phyloP scores from a whole-genome alignment of 805 yeast species.

The Nakazawaea populi region DNA sequence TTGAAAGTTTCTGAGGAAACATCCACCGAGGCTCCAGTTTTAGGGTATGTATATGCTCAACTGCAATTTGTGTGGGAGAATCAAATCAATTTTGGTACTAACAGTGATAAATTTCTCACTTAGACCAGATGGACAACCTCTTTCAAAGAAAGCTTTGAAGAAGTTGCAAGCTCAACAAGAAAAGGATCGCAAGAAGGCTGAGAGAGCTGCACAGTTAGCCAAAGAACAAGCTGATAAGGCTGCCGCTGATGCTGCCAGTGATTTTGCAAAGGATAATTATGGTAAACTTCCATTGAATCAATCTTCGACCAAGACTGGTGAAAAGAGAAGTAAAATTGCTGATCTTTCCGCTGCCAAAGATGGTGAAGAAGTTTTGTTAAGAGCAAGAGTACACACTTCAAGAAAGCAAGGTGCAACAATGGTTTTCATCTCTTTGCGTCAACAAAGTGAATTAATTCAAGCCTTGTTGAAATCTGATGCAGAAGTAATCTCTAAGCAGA shows the following conservation, averaged over 20 bases:
- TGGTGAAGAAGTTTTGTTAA: slow-evolving; percentile 73
- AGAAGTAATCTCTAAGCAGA: slow-evolving; percentile 75
- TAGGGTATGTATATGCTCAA: slow-evolving; percentile 5
- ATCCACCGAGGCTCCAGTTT: slow-evolving; percentile 5
- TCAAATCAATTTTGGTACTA: neutral
- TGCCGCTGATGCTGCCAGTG: slow-evolving; percentile 63
- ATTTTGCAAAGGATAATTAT: slow-evolving; percentile 81
- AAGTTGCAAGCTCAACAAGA: slow-evolving; percentile 90
- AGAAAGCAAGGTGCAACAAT: slow-evolving; percentile 96
- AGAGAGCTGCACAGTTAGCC: slow-evolving; percentile 82
- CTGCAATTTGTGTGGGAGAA: too few species aligned
- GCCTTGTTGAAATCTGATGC: slow-evolving; percentile 75
- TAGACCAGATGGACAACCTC: slow-evolving; percentile 74
- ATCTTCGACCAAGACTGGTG: slow-evolving; percentile 61
- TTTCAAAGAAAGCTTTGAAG: slow-evolving; percentile 91
- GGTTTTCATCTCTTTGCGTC: slow-evolving; percentile 88
- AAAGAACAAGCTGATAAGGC: slow-evolving; percentile 80
- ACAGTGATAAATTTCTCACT: neutral
- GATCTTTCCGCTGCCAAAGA: slow-evolving; percentile 56
- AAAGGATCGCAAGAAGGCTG: slow-evolving; percentile 89
- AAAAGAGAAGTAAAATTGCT: slow-evolving; percentile 51
- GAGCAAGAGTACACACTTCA: slow-evolving; percentile 91
- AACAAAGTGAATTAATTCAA: slow-evolving; percentile 78
- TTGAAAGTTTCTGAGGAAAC: slow-evolving; percentile 4
- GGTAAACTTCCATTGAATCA: slow-evolving; percentile 88